Evolutionary conservation across 495 filamentous ascomycete genomes (phyloP).

Genomic region (Aspergillus baeticus): DNA sequence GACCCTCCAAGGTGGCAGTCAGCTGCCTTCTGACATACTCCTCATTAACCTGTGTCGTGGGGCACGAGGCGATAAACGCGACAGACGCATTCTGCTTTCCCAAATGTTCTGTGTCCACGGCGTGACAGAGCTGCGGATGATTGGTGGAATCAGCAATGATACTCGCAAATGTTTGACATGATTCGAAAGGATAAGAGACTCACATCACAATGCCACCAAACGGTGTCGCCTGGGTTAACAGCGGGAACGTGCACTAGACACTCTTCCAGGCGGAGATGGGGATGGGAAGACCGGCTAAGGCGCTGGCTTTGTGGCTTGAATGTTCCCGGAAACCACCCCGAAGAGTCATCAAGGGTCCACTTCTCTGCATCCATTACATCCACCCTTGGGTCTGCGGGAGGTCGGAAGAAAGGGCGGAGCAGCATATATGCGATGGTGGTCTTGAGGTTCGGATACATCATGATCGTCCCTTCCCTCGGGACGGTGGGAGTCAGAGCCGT

Average conservation of each 20-base stretch:
- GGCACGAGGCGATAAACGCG: neutral
- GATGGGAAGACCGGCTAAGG: constrained; percentile 1
- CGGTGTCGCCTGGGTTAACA: neutral
- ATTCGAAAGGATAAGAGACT: neutral
- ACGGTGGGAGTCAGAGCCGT: neutral
- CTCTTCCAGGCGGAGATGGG: constrained; percentile 5
- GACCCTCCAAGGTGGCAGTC: neutral
- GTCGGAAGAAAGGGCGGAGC: neutral
- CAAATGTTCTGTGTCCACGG: constrained; percentile 3
- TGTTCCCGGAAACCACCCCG: constrained; percentile 1
- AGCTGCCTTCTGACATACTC: neutral
- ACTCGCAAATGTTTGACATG: neutral
- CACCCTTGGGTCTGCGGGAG: neutral
- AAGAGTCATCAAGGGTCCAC: neutral
- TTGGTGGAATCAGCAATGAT: neutral
- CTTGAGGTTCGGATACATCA: neutral
- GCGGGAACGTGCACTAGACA: constrained; percentile 1
- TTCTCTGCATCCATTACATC: constrained; percentile 1
- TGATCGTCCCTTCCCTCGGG: neutral
- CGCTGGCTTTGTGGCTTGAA: constrained; percentile 6
- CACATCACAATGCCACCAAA: constrained; percentile 5
- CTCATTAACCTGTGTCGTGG: constrained; percentile 1
- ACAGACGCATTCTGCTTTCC: constrained; percentile 4
- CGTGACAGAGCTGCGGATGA: neutral
- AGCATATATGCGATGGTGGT: neutral